Conservation (phyloP, 345 rosid species). For the Diplotaxis tenuifolia region DNA sequence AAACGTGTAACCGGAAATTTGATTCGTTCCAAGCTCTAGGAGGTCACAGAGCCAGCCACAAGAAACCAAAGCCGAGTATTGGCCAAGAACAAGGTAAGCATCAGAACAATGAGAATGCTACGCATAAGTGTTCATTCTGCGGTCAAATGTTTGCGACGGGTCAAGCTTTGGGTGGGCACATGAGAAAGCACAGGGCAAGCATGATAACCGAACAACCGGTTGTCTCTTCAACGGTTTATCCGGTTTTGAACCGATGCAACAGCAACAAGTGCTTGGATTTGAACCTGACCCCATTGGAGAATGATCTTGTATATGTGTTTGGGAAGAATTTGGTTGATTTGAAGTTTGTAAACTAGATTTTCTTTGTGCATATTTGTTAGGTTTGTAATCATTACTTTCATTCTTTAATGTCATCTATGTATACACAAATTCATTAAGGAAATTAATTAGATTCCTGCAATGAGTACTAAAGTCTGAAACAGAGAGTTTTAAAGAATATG, state of each 20-base stretch:
- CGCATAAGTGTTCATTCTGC: slow-evolving; percentile 57
- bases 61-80: slow-evolving; percentile 41
- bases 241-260: slow-evolving; percentile 45
- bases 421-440: background rate
- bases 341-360: background rate
- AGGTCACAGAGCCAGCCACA: slow-evolving; percentile 78
- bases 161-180: slow-evolving; percentile 76
- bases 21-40: slow-evolving; percentile 72
- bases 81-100: slow-evolving; percentile 28
- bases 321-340: background rate
- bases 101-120: slow-evolving; percentile 16
- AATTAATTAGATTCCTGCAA: background rate
- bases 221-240: slow-evolving; percentile 21
- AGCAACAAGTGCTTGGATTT: slow-evolving; percentile 53
- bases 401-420: background rate
- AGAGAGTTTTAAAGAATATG: background rate
- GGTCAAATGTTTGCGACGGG: slow-evolving; percentile 52
- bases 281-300: slow-evolving; percentile 73
- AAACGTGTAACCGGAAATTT: slow-evolving; percentile 61
- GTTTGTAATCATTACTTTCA: background rate
- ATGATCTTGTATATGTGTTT: slow-evolving; percentile 43
- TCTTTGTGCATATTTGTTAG: background rate
- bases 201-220: background rate
- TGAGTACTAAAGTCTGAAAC: background rate
- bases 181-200: slow-evolving; percentile 54